Base-by-base conservation (phyloP, 2,329 filamentous ascomycete species). In the Ceratocystis papillata region DNA sequence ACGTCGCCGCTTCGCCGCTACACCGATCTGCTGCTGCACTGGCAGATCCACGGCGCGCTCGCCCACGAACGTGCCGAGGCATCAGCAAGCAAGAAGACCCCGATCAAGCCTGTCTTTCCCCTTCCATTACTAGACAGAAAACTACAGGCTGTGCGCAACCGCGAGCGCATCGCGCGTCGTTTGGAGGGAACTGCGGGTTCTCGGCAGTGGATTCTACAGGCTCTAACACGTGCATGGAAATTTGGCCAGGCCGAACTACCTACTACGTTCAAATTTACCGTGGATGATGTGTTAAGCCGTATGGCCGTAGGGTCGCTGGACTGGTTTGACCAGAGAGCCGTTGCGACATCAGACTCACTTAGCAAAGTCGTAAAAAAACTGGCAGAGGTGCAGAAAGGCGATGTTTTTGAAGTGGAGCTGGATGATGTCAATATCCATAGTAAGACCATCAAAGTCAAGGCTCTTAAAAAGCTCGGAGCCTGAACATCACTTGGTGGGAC, bases 1-100 rank as follows among this genome's bases (percentile, higher is more conserved):
- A 88, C 86, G 6, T 86, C 82, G 62, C 86, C 86, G 20, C 77
- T 88, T n/a, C 83, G 86, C 44, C 81, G 86, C 55, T 87, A 81
- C 73, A 74, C 77, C 4, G 86, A 88, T 73, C 75, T 88, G 60
- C 72, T 88, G 41, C 79, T 82, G 1, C 85, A 87, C 74, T 87
- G 83, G 83, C 85, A 88, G 73, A 82, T 88, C 68, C 80, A 86
- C 71, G 81, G 80, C 1, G 80, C 82, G 8, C 74, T 88, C 41
- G 75, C 76, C 15, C 73, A 78, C 67, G 79, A 81, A 70, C 76
- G 78, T 7, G 68, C 28, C 67, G 71, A 53, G 69, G 37, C 48
- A 22, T 22, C 37, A 10, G n/a, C 20, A 73, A 20, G 67, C 72
- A 5, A 30, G 12, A 20, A 59, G 28, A 59, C 55, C 5, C 55